Base-by-base conservation (phyloP, 2,329 filamentous ascomycete species). In the Neocatenulostroma microsporum region DNA sequence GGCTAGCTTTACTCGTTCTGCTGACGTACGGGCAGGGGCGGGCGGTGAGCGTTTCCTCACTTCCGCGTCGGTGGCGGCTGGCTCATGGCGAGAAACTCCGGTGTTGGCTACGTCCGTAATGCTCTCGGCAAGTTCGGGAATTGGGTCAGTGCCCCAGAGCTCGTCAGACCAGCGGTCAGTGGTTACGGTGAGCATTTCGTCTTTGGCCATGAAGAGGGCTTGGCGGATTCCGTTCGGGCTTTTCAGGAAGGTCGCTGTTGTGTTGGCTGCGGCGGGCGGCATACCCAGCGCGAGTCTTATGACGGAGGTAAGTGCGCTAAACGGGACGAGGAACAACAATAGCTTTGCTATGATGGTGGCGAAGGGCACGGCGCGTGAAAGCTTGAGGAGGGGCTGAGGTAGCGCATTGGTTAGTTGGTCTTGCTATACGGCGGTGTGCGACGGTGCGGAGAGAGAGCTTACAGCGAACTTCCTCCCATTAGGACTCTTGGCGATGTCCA, bases 131-230 rank as follows among this genome's bases (percentile, higher is more conserved):
- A 25, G 12, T 12, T 37, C 23, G 10, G 32, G 34, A 2, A 27
- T 30, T 5, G 23, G 25, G 4, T 21, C 57, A 14, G 66, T 62
- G 1, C 74, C 75, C 76, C 76, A 80, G 26, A 80, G 60, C 40
- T 76, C 72, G 37, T 70, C 67, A 14, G 66, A 66, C 73, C 75
- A 79, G 72, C 73, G 78, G 48, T 66, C 66, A 4, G 66, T 69
- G 39, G 80, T 78, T 14, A 66, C 63, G 12, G 31, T 34, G 4
- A 52, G 51, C 67, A 80, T 73, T 53, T 80, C 76, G 46, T 75
- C 68, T 12, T 63, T 62, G 1, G 71, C 74, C 65, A 80, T 72
- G 51, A 73, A 66, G 57, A 78, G 56, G n/a, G 73, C 68, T 55
- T 78, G 72, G 25, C 60, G 58, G 1, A 78, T 66, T 6, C 73